Evolutionary conservation across 495 filamentous ascomycete species (phyloP).

Genomic region (Daldinia grandis): DNA sequence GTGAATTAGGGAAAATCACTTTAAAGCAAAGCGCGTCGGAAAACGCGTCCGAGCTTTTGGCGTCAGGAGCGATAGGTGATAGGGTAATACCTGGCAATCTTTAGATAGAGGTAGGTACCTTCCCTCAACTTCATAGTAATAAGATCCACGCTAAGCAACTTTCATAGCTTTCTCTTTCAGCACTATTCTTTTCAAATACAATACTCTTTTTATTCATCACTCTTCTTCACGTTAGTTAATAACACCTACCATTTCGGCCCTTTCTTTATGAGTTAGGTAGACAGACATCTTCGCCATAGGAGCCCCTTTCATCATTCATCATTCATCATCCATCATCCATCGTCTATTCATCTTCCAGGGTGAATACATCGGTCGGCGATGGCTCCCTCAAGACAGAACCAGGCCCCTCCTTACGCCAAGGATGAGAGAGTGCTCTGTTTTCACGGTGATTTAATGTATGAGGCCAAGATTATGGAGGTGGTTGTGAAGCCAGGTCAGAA

Average conservation of each 20-base stretch:
- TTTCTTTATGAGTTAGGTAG: neutral
- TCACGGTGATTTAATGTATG: conserved; percentile 94
- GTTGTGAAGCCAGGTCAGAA: conserved; percentile 69
- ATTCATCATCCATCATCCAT: neutral
- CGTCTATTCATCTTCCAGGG: conserved; percentile 6
- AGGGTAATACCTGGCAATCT: neutral
- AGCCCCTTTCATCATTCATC: neutral
- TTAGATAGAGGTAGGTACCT: neutral
- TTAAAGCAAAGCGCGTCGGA: conserved; percentile 35
- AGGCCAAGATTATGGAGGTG: conserved; percentile 90
- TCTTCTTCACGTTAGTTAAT: neutral
- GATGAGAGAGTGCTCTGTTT: conserved; percentile 97
- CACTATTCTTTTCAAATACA: neutral
- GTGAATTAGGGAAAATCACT: conserved; percentile 26
- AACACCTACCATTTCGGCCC: neutral
- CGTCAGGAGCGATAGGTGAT: neutral
- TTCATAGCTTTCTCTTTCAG: conserved; percentile 3
- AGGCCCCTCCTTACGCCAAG: conserved; percentile 72
- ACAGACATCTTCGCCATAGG: neutral
- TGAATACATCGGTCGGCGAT: conserved; percentile 34
- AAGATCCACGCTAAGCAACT: conserved; percentile 4
- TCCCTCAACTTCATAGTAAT: conserved; percentile 1
- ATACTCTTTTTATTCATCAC: neutral
- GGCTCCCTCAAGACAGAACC: conserved; percentile 51
- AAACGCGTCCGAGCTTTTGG: conserved; percentile 38